These are phyloP conservation scores for Yamadazyma oceani DNA, from an alignment of 1,139 yeast genomes.

Conservation along the genomic window DNA sequence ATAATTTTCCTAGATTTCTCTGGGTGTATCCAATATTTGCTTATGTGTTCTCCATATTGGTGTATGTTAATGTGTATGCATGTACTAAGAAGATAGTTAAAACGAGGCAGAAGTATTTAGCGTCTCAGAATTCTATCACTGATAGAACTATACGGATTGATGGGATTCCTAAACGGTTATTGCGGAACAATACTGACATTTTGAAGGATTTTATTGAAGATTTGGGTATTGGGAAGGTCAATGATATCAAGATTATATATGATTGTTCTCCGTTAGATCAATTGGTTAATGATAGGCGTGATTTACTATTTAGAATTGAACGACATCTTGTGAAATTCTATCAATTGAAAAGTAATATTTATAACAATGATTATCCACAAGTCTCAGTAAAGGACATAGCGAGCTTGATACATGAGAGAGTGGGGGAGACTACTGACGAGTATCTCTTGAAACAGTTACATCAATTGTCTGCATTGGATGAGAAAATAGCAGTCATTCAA, in stretches of 20 bases:
- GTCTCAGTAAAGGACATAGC: conserved; percentile 24
- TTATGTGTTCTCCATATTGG: conserved; percentile 73
- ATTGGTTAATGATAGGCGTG: conserved; percentile 38
- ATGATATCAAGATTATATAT: conserved; percentile 52
- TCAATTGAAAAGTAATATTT: conserved; percentile 47
- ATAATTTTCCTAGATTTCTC: conserved; percentile 36
- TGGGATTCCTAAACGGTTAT: conserved; percentile 64
- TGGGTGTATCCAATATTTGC: conserved; percentile 90
- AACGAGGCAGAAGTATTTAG: conserved; percentile 80
- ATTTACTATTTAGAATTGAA: conserved; percentile 41
- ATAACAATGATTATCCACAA: conserved; percentile 29
- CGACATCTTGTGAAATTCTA: conserved; percentile 44
- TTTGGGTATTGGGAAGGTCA: conserved; percentile 61
- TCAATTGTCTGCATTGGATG: conserved; percentile 27
- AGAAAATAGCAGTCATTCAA: conserved; percentile 30
- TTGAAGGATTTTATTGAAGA: conserved; percentile 58
- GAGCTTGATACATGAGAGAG: background rate
- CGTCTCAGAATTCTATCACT: conserved; percentile 85
- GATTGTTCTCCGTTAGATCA: conserved; percentile 52
- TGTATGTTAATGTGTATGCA: conserved; percentile 58
- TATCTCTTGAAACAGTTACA: conserved; percentile 18
- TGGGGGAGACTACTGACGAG: conserved; percentile 5
- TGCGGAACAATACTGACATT: conserved; percentile 37
- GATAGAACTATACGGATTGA: conserved; percentile 88
- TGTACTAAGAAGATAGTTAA: conserved; percentile 73